Evolutionary conservation across 352 stramenopile genomes (phyloP), one percentile per base, ranked within the genome.

Genomic region (Phytopythium delawarense): DNA sequence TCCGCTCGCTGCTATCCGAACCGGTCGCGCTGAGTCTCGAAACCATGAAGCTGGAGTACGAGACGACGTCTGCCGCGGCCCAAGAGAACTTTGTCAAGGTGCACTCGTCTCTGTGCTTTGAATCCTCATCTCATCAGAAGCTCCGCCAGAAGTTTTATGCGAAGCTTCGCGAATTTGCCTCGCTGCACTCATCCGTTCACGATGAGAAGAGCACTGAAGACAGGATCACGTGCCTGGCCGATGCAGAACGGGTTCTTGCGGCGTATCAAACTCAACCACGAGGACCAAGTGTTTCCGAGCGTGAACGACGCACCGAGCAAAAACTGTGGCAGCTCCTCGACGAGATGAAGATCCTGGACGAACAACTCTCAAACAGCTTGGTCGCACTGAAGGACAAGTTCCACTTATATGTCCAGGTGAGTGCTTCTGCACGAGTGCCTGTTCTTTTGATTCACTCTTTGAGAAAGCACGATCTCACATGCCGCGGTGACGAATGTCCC

Each of bases 11-110:
- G 18, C 61, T 94, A 15, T 70, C 79, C 1, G 85, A 94, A 44
- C 83, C 85, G 13, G 83, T 92, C 18, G 66, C 79, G 11, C 59
- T 94, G 39, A 91, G 81, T 46, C 70, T 94, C 49, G 67, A 70
- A 20, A 91, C 79, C 28, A 94, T 94, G 83, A 89, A 87, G 50
- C 79, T 75, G 48, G 83, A 94, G 30, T 94, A 94, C 40, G 84
- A 91, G 59, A 81, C 65, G 34, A 71, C 81, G 23, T 70, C 79
- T 25, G 57, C 63, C 0, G 67, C 68, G n/a, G 82, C 78, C 15
- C 79, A 92, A 25, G 81, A 91, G n/a, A 81, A 72, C 20, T 91
- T 91, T 46, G 61, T 74, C 12, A 86, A 84, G 44, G 59, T 69
- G 1, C 78, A 91, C 49, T 62, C 66, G 8, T 54, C 65, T 2